Evolutionary conservation across 495 filamentous ascomycete genomes (phyloP), one percentile per base, ranked within the genome.

Genomic region (Hypoxylon fragiforme): DNA sequence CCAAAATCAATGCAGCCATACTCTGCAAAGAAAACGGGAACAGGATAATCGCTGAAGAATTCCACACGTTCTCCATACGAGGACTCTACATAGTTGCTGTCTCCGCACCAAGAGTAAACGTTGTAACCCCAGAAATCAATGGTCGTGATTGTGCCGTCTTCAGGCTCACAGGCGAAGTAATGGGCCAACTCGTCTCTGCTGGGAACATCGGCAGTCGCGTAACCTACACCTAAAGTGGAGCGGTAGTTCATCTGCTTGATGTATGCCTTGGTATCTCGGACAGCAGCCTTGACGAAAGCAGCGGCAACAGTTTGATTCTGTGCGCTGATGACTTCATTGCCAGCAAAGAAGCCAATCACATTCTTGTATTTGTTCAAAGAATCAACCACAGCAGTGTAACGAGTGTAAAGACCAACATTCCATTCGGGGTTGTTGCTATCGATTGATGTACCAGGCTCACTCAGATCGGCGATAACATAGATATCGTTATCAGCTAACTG

Each of bases 41-140:
- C 88, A 7, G 87, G 87, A 76, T 95, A 98, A 63, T 86, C 85
- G 43, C 70, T 58, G 73, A 96, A 97, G 73, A 95, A 90, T n/a
- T 84, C 69, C 34, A 90, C 91, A 57, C 90, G 85, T 24, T 77
- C 78, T 57, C 85, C 77, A 71, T 90, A 98, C 9, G 88, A 87
- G 0, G 92, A 97, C 2, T 62, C 48, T 31, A 71, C 50, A 66
- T 87, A 92, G 54, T 79, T 80, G 54, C 85, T 92, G 32, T 88
- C 62, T 42, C 94, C 94, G 66, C 94, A 98, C 94, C 94, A 98
- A 21, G 89, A 92, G 77, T 97, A 97, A 76, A 97, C 91, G 73
- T 97, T 98, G 81, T 96, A 96, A 34, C 94, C 94, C 90, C 90
- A 97, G 78, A 92, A 97, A 69, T 97, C 92, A 60, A 96, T 92